Evolutionary conservation across 2,329 filamentous ascomycete species (phyloP), one percentile per base, ranked within the genome.

Genomic region (Talaromyces atroroseus): DNA sequence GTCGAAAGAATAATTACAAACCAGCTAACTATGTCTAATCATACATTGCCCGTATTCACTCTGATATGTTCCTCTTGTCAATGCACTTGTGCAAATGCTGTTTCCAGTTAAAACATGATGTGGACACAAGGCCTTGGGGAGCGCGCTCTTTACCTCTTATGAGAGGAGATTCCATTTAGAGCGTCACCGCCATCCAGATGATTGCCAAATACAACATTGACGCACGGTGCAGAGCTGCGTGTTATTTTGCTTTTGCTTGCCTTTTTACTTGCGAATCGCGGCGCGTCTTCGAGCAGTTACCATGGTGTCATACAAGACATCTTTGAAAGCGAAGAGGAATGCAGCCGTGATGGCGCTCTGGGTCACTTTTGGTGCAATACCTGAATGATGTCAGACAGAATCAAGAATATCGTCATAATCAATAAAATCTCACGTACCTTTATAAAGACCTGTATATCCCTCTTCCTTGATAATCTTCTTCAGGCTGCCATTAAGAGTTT

Each of bases 241-340:
- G 7, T 11, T 2, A 21, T 6, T 56, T 61, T 70, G 74, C 57
- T 70, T 71, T n/a, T n/a, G n/a, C 46, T 10, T 18, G 7, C 20
- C 3, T 21, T 6, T 56, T 61, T 70, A 74, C 57, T 70, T 71
- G 21, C 66, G 61, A 34, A 71, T 56, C 10, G 52, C 59, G 40
- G 64, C 57, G 54, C 63, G 66, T 60, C 68, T 68, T 48, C 70
- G 68, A 44, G 70, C 60, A 12, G 67, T 61, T 18, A 72, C 67
- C 66, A 73, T 75, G 54, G 63, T 65, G 44, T 90, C 89, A 71
- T 97, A 99, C 5, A 99, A 81, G 6, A 90, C 89, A 70, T 99
- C 94, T 80, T 99, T 99, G 79, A 99, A 96, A 1, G 92, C 94
- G 71, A 99, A 99, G 58, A 99, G 78, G 75, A 97, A 91, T 2